phyloP scores from a whole-genome alignment of 1,284 basidiomycete genomes.

The Ceratobasidium sp. region DNA sequence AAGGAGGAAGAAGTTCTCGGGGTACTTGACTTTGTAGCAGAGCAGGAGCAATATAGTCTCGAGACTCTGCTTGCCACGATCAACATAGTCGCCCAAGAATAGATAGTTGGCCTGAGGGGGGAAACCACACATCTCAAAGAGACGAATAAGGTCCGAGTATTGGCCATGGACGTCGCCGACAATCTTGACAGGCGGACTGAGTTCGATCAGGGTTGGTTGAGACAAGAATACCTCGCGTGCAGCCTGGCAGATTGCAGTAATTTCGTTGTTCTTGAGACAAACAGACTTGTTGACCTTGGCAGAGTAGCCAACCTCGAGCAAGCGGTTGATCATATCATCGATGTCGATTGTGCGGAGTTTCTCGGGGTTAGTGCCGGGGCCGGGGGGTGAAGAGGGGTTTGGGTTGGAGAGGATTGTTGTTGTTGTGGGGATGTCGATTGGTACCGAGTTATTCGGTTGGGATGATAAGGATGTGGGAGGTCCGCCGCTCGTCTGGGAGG shows the following conservation, averaged over 20 bases:
- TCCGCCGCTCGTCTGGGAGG: conserved; percentile 55
- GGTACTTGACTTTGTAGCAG: conserved; percentile 99
- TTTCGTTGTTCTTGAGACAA: conserved; percentile 96
- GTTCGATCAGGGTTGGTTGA: conserved; percentile 97
- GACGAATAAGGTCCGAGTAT: conserved; percentile 96
- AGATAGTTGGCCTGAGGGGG: conserved; percentile 98
- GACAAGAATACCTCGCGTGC: conserved; percentile 96
- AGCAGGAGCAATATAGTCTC: conserved; percentile 97
- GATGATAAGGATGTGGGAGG: conserved; percentile 49
- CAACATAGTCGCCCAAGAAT: conserved; percentile 98
- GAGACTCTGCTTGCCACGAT: conserved; percentile 97
- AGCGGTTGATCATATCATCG: conserved; percentile 97
- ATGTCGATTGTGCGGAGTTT: conserved; percentile 78
- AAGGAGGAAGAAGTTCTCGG: conserved; percentile 98
- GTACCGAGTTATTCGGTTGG: conserved; percentile 49
- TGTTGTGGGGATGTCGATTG: conserved; percentile 80
- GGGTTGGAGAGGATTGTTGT: conserved; percentile 77
- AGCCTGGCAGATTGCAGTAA: conserved; percentile 94
- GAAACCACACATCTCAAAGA: conserved; percentile 99
- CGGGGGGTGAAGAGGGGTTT: conserved; percentile 43
- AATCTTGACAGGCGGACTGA: conserved; percentile 98
- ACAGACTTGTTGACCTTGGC: conserved; percentile 98
- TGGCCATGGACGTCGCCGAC: conserved; percentile 99
- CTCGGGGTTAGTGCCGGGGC: conserved; percentile 57
- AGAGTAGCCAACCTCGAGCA: conserved; percentile 97